A percentile compares a stretch with the other conserved stretches of the same genome.
phyloP scores from a whole-genome alignment of 1,284 basidiomycete genomes.

The Exobasidium rhododendri region DNA sequence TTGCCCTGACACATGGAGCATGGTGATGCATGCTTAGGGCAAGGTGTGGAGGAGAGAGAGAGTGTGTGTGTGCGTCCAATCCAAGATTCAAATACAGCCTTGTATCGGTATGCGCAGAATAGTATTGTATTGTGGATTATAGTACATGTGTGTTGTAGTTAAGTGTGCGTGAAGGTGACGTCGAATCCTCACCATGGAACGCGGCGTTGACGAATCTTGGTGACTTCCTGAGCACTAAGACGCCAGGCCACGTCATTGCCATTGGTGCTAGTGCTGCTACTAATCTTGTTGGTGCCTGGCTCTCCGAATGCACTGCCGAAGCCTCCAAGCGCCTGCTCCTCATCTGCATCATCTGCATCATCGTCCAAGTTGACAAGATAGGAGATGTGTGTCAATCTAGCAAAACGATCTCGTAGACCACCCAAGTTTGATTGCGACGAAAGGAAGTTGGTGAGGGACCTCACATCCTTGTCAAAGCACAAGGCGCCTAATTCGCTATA shows the following conservation, averaged over 20 bases:
- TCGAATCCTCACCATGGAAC: slow-evolving; percentile 8
- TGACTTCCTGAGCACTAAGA: slow-evolving; percentile 39
- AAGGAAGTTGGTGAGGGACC: slow-evolving; percentile 76
- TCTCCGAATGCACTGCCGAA: neutral
- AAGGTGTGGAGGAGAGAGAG: too few species aligned
- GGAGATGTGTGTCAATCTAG: slow-evolving; percentile 85
- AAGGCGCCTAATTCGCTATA: slow-evolving; percentile 96
- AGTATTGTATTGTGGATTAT: too few species aligned
- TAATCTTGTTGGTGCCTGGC: neutral
- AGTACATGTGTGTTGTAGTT: too few species aligned
- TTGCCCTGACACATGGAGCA: too few species aligned
- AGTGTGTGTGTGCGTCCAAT: too few species aligned
- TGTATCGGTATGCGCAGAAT: too few species aligned
- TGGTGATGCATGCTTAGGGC: too few species aligned
- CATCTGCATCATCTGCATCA: slow-evolving; percentile 65
- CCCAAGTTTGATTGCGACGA: slow-evolving; percentile 67
- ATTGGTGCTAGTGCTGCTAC: slow-evolving; percentile 14
- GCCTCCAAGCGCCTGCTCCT: slow-evolving; percentile 51
- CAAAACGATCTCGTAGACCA: slow-evolving; percentile 74
- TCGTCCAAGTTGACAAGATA: slow-evolving; percentile 85
- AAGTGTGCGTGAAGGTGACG: too few species aligned
- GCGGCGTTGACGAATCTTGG: slow-evolving; percentile 26
- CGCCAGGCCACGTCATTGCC: slow-evolving; percentile 33
- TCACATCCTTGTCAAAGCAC: slow-evolving; percentile 88
- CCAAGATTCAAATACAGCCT: too few species aligned